Conservation (phyloP, 768 basidiomycete genomes). For the Serendipita indica region DNA sequence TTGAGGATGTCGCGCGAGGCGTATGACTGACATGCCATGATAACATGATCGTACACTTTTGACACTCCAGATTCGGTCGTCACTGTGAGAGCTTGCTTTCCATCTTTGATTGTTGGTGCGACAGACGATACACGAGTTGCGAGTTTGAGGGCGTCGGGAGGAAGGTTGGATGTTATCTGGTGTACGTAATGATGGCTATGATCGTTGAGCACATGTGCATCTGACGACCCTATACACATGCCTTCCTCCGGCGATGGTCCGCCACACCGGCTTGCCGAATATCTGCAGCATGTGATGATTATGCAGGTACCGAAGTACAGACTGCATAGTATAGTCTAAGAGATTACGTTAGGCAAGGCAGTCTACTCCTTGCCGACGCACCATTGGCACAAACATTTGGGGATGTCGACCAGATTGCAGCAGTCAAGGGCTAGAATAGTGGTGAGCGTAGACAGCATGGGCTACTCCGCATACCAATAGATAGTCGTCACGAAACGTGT, state of each 20-base stretch:
- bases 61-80: conserved; percentile 33
- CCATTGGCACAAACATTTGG: conserved; percentile 46
- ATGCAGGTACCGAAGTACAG: conserved; percentile 31
- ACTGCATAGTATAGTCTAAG: conserved; percentile 24
- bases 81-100: conserved; percentile 25
- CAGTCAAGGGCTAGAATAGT: conserved; percentile 51
- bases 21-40: conserved; percentile 60
- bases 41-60: conserved; percentile 49
- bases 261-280: conserved; percentile 53
- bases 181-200: conserved; percentile 48
- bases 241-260: conserved; percentile 62
- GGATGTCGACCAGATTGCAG: conserved; percentile 66
- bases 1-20: conserved; percentile 33
- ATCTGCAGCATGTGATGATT: conserved; percentile 64
- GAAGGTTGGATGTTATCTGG: conserved; percentile 40
- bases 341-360: no score
- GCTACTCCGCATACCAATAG: conserved; percentile 37
- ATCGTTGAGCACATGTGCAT: no score
- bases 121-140: conserved; percentile 40
- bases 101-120: conserved; percentile 19
- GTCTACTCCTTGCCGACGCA: no score
- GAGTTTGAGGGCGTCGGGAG: conserved; percentile 39
- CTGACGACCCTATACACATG: no score
- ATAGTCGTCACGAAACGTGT: conserved; percentile 57
- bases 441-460: neutral